These are phyloP conservation scores for Pichia kluyveri DNA, from an alignment of 805 yeast species.

Conservation along the genomic window DNA sequence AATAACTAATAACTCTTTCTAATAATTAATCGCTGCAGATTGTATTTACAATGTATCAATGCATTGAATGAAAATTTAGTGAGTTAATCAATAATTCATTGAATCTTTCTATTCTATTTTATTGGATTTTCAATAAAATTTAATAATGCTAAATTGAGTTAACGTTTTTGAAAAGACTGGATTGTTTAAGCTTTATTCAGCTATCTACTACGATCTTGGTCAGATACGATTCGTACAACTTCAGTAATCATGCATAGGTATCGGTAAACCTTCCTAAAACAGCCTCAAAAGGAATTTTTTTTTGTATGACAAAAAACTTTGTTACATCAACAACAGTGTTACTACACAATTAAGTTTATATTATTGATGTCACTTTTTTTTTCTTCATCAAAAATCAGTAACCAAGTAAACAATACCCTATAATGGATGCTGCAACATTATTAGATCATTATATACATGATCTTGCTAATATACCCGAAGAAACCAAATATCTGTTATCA, in stretches of 20 bases:
- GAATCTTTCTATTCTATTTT: neutral
- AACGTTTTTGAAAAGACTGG: neutral
- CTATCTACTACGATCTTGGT: neutral
- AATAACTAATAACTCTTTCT: neutral
- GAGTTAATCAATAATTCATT: neutral
- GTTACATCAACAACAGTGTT: too few species aligned
- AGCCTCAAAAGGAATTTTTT: too few species aligned
- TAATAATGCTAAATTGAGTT: neutral
- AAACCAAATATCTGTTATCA: constrained; percentile 67
- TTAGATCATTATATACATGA: constrained; percentile 56
- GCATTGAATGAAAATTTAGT: too few species aligned
- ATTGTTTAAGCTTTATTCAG: neutral
- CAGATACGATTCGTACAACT: constrained; percentile 13
- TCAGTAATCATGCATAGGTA: too few species aligned
- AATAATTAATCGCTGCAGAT: too few species aligned
- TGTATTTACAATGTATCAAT: too few species aligned
- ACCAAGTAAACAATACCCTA: neutral
- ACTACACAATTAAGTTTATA: too few species aligned
- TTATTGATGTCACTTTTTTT: too few species aligned
- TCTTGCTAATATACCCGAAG: constrained; percentile 78
- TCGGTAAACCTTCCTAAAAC: too few species aligned
- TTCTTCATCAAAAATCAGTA: neutral
- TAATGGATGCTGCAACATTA: constrained; percentile 86
- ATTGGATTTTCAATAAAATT: too few species aligned
- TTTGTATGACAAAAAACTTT: too few species aligned